Evolutionary conservation across 805 yeast genomes (phyloP).

Genomic region (Lipomyces starkeyi): DNA sequence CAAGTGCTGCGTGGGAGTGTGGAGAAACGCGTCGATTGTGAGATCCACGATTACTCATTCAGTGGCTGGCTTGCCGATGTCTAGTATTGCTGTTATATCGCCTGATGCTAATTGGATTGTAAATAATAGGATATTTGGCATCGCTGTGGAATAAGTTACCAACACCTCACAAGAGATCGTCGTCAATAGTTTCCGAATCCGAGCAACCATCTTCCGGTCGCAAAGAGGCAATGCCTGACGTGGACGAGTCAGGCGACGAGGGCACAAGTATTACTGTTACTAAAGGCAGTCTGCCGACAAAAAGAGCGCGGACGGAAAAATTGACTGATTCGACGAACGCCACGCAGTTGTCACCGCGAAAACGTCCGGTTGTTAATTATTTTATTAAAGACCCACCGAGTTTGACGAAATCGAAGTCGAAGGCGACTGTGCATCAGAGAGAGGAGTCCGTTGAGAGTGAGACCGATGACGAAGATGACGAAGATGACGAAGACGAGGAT

Average conservation of each 20-base stretch:
- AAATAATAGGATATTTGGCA: conserved; percentile 1
- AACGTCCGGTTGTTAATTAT: neutral
- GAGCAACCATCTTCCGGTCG: neutral
- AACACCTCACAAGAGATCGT: neutral
- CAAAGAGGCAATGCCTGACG: neutral
- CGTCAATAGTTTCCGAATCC: neutral
- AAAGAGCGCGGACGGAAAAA: neutral
- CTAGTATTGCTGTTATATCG: neutral
- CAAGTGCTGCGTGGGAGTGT: too few species aligned
- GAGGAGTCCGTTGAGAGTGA: neutral
- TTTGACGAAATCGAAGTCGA: neutral
- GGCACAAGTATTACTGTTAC: neutral
- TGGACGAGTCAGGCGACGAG: neutral
- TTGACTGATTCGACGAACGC: neutral
- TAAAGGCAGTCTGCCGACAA: neutral
- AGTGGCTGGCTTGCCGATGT: neutral
- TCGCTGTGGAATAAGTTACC: neutral
- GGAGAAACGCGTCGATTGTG: neutral
- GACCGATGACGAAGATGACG: conserved; percentile 12
- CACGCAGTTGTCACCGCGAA: neutral
- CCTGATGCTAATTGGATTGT: neutral
- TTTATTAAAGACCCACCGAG: neutral
- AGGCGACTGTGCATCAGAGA: neutral
- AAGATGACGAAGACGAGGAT: conserved; percentile 13
- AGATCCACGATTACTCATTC: neutral